These are phyloP conservation scores for Sclerotiophoma versabilis DNA, from an alignment of 2,329 filamentous ascomycete species.

Conservation along the genomic window DNA sequence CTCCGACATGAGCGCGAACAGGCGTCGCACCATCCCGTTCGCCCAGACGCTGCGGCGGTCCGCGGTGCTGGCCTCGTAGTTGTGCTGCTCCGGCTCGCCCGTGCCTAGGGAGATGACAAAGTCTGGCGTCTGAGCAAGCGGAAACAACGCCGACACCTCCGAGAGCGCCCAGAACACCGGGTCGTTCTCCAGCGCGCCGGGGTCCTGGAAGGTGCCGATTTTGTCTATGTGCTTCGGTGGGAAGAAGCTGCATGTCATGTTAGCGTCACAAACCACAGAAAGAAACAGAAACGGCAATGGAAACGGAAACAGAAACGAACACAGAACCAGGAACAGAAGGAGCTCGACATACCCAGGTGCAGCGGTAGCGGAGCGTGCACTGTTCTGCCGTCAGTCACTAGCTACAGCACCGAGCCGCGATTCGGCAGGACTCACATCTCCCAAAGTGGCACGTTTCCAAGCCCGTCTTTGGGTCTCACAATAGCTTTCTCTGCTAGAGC, in stretches of 20 bases:
- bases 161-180: conserved; percentile 23
- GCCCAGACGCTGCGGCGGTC: not conserved
- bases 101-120: conserved; percentile 31
- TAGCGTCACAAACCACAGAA: conserved; percentile 5
- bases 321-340: not conserved
- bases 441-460: conserved; percentile 23
- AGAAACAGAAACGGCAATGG: no score
- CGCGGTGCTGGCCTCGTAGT: not conserved
- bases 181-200: conserved; percentile 24
- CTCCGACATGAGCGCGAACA: not conserved
- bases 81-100: conserved; percentile 10
- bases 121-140: conserved; percentile 20
- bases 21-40: not conserved
- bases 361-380: not conserved
- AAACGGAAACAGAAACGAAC: not conserved
- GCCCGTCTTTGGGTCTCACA: conserved; percentile 13
- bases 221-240: no score
- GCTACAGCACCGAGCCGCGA: not conserved
- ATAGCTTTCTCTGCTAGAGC: no score
- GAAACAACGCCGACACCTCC: conserved; percentile 23
- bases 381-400: not conserved
- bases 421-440: conserved; percentile 23
- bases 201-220: conserved; percentile 29
- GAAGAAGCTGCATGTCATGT: conserved; percentile 23
- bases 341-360: no score